Evolutionary conservation across 129 eudicot species (phyloP).

Genomic region (Pittosporum tobira): DNA sequence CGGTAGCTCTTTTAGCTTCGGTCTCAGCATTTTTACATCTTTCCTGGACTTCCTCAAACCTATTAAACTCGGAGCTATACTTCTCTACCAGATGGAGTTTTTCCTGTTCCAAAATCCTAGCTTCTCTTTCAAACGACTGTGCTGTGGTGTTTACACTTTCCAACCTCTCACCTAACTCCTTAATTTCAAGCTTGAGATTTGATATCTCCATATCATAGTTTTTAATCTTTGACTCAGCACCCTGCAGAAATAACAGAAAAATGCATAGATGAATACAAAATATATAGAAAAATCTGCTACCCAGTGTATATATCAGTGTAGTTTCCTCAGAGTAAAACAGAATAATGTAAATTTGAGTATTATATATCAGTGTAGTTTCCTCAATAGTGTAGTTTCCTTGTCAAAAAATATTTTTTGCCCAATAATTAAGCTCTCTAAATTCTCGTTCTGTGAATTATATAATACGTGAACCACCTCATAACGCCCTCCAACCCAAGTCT

Average conservation of each 20-base stretch:
- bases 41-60: constrained; percentile 77
- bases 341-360: too few species aligned
- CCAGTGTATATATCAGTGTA: too few species aligned
- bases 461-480: neutral
- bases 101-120: constrained; percentile 66
- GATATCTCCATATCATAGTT: constrained; percentile 61
- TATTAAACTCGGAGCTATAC: constrained; percentile 55
- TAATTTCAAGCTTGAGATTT: constrained; percentile 47
- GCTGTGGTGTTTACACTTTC: constrained; percentile 59
- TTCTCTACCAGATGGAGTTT: constrained; percentile 62
- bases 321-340: too few species aligned
- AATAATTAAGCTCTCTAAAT: too few species aligned
- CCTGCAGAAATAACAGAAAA: constrained; percentile 28
- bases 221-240: constrained; percentile 76
- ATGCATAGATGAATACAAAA: constrained; percentile 1
- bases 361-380: too few species aligned
- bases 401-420: too few species aligned
- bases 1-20: constrained; percentile 80
- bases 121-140: constrained; percentile 67
- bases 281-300: too few species aligned
- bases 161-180: constrained; percentile 48
- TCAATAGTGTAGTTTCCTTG: too few species aligned
- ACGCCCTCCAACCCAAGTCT: neutral
- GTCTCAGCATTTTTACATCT: constrained; percentile 72
- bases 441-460: neutral